Evolutionary conservation across 495 filamentous ascomycete genomes (phyloP), one percentile per base, ranked within the genome.

Genomic region (Aspergillus nanangensis): DNA sequence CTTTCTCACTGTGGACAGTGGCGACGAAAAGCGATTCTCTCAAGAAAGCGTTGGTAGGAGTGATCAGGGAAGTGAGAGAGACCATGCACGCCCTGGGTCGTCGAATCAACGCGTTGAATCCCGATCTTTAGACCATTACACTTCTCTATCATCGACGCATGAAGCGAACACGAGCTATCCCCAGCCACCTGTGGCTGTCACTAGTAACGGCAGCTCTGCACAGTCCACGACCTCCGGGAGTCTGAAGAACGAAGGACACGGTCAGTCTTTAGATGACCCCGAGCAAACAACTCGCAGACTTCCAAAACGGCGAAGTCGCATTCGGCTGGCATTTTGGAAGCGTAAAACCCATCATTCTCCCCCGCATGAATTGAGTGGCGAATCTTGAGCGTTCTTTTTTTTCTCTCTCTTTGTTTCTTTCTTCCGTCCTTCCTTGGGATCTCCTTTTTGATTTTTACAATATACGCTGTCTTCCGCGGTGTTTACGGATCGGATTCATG

Each of bases 241-340:
- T 40, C 43, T 50, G 32, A 62, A 60, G 33, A 48, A 66, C 21
- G 57, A 68, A 24, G 44, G 21, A 1, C 41, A 63, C 35, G 34
- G 8, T 2, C 35, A 47, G 7, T 57, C 52, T 20, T 53, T 47
- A 21, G 59, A 61, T 17, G 62, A 62, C n/a, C 45, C 49, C 15
- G 23, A 56, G 1, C 44, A 47, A 18, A 47, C 43, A 7, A 37
- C 45, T 13, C 52, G 57, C 21, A 55, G 55, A 39, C 56, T 72
- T 24, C 60, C 62, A 15, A 71, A 71, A 42, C 61, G 62, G 19
- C 60, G 63, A 35, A 74, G 70, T 52, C 64, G 70, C 21, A 56
- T 74, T 15, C 61, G 70, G 24, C 55, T 74, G 37, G 70, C 70
- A 22, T 74, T 74, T 41, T 74, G 70, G 70, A 69, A 62, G 41